phyloP scores from a whole-genome alignment of 75 land plant species.

The Adiantum capillusveneris region DNA sequence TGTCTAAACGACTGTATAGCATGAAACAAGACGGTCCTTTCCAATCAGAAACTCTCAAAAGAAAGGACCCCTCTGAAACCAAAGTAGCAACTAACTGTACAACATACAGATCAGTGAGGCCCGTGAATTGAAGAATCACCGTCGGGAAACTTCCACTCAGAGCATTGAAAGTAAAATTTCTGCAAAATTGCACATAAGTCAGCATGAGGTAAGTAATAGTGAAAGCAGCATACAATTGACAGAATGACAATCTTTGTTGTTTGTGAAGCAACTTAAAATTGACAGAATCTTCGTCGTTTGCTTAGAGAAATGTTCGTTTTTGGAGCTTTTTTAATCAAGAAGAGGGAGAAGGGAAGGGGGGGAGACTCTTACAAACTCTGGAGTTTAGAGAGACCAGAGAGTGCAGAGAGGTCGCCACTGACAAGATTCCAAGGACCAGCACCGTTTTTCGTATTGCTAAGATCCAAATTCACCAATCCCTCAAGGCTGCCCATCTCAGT shows the following conservation, averaged over 20 bases:
- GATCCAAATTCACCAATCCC: constrained; percentile 1
- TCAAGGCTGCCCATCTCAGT: constrained; percentile 7
- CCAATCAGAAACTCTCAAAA: no score
- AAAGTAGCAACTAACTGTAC: constrained; percentile 1
- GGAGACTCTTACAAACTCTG: constrained; percentile 13
- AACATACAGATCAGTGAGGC: constrained; percentile 4
- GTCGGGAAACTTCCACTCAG: not conserved
- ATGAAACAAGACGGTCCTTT: not conserved
- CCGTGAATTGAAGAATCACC: not conserved
- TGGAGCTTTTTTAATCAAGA: no score
- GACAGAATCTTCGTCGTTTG: no score
- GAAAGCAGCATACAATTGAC: not conserved
- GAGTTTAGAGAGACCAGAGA: constrained; percentile 6
- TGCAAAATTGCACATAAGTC: no score
- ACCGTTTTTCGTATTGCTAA: constrained; percentile 7
- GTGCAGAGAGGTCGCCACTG: constrained; percentile 11
- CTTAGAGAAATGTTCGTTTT: no score
- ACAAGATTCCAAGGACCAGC: constrained; percentile 7
- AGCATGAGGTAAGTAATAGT: not conserved
- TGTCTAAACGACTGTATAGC: constrained; percentile 11
- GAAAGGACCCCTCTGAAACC: no score
- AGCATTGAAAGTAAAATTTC: constrained; percentile 12
- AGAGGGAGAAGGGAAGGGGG: no score
- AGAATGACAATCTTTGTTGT: no score
- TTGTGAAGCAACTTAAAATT: no score